Evolutionary conservation across 352 stramenopile species (phyloP).

Genomic region (Phytophthora pistaciae): DNA sequence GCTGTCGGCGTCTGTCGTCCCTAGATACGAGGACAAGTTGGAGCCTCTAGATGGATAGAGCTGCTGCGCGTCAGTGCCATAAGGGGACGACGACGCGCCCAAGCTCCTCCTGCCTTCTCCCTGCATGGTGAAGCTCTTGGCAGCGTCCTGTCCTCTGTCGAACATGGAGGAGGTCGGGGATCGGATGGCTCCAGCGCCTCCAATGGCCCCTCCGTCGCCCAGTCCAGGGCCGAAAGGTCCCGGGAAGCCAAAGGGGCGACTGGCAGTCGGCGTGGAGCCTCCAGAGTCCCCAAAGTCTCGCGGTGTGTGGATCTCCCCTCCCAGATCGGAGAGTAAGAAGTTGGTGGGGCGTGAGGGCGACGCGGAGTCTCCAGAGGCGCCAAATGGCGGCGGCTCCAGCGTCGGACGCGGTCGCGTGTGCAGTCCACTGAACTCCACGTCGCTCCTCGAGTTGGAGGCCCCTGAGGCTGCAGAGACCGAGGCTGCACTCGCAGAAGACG

Average conservation of each 20-base stretch:
- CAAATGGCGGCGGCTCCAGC: constrained; percentile 38
- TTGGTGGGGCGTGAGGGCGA: constrained; percentile 36
- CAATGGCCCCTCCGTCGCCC: constrained; percentile 25
- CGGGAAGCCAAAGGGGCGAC: constrained; percentile 45
- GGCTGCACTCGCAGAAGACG: background rate
- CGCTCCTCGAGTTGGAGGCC: constrained; percentile 17
- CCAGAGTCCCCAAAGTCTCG: constrained; percentile 25
- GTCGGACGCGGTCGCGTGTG: constrained; percentile 24
- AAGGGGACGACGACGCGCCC: background rate
- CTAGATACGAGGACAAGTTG: constrained; percentile 27
- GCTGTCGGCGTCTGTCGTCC: constrained; percentile 7
- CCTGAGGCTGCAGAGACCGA: constrained; percentile 9
- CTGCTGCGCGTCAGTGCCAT: constrained; percentile 14
- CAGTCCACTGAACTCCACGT: constrained; percentile 37
- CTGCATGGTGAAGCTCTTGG: constrained; percentile 32
- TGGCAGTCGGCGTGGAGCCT: constrained; percentile 12
- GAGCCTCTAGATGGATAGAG: constrained; percentile 23
- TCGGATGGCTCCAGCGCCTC: constrained; percentile 26
- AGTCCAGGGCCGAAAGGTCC: constrained; percentile 34
- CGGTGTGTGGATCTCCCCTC: constrained; percentile 62
- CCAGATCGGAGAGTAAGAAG: constrained; percentile 66
- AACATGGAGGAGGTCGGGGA: constrained; percentile 47
- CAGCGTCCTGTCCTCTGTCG: constrained; percentile 23
- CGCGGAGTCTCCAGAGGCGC: constrained; percentile 10
- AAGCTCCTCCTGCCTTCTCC: constrained; percentile 16